These are phyloP conservation scores for Macrophomina tecta DNA, from an alignment of 2,329 filamentous ascomycete genomes.

Conservation along the genomic window DNA sequence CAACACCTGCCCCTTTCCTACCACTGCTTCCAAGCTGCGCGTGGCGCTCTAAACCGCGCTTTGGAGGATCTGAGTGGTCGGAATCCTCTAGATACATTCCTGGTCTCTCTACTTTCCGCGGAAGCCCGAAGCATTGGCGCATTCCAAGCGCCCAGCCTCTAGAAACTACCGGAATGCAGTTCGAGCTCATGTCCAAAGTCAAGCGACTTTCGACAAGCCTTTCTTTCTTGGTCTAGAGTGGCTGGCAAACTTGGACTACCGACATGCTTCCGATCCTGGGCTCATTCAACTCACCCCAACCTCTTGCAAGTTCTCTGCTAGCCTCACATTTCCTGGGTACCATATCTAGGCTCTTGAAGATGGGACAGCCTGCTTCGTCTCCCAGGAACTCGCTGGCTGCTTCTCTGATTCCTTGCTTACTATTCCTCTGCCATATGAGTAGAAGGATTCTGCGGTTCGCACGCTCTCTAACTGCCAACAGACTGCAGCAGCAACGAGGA, in stretches of 20 bases:
- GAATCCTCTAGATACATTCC: background rate
- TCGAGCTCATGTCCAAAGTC: background rate
- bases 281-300: conserved; percentile 14
- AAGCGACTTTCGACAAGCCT: background rate
- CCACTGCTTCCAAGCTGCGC: background rate
- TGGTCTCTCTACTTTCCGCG: background rate
- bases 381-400: conserved; percentile 9
- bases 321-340: background rate
- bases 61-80: conserved; percentile 1
- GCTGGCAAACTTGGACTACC: conserved; percentile 7
- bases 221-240: background rate
- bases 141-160: conserved; percentile 10
- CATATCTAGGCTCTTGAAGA: conserved; percentile 20
- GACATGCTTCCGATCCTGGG: background rate
- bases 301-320: conserved; percentile 11
- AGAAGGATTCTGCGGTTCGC: background rate
- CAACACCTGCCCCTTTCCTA: background rate
- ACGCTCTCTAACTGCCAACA: background rate
- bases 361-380: conserved; percentile 16
- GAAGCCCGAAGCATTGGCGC: background rate
- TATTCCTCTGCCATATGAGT: background rate
- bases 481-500: conserved; percentile 10
- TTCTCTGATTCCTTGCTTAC: conserved; percentile 21
- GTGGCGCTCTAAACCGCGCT: background rate
- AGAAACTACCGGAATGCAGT: background rate